phyloP scores from a whole-genome alignment of 192 early-diverging fungal species.

The Nowakowskiella sp. region DNA sequence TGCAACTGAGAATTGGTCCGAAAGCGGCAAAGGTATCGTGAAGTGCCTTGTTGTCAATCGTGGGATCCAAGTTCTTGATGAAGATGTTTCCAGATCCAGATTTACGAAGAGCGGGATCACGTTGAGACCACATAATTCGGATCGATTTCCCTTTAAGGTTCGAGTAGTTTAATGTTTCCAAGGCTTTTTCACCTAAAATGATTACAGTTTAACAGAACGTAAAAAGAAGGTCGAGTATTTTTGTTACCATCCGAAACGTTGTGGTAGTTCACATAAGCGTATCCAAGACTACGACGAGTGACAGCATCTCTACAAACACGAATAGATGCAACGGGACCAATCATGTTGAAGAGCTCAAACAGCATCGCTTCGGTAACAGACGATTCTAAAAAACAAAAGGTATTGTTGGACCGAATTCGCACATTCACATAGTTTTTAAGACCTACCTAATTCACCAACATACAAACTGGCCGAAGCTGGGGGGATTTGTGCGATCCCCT shows the following conservation, averaged over 20 bases:
- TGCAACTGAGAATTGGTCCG: conserved; percentile 94
- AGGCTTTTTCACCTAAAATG: conserved; percentile 70
- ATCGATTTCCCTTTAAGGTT: conserved; percentile 88
- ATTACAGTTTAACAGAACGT: background rate
- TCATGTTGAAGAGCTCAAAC: conserved; percentile 93
- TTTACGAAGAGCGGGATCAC: conserved; percentile 90
- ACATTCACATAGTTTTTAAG: background rate
- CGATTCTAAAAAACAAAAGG: conserved; percentile 49
- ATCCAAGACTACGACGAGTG: conserved; percentile 91
- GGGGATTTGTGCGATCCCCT: conserved; percentile 44
- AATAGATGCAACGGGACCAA: conserved; percentile 92
- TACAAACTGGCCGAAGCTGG: conserved; percentile 64
- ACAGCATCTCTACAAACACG: conserved; percentile 97
- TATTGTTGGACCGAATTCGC: conserved; percentile 2
- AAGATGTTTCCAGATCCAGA: conserved; percentile 94
- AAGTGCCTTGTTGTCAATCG: conserved; percentile 98
- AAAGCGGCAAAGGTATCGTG: conserved; percentile 98
- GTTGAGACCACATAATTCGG: conserved; percentile 99
- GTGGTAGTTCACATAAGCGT: conserved; percentile 99
- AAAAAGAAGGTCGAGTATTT: too few relatives aligned
- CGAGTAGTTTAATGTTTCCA: conserved; percentile 93
- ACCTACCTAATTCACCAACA: conserved; percentile 82
- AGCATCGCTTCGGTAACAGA: conserved; percentile 95
- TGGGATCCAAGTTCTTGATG: conserved; percentile 97
- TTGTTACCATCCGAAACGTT: conserved; percentile 73